Conservation (phyloP, 768 basidiomycete species). For the Hemileccinum impolitum region DNA sequence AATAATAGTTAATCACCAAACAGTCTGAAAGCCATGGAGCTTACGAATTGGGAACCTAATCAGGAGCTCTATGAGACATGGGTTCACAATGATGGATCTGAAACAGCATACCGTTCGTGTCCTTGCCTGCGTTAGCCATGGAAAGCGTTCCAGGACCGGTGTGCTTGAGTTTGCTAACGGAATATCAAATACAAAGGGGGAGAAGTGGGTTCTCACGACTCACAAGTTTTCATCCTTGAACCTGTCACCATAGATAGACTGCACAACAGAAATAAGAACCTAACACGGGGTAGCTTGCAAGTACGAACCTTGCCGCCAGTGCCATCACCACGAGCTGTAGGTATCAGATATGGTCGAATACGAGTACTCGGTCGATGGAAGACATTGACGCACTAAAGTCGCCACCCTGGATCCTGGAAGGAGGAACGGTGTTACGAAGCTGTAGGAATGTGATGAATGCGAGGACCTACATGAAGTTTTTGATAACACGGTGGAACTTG, state of each 20-base stretch:
- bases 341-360: constrained; percentile 11
- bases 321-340: constrained; percentile 74
- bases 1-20: constrained; percentile 1
- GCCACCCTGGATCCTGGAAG: constrained; percentile 90
- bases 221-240: constrained; percentile 98
- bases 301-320: constrained; percentile 79
- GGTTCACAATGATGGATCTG: not conserved
- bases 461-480: constrained; percentile 75
- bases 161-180: constrained; percentile 87
- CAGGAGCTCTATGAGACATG: constrained; percentile 3
- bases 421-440: not conserved
- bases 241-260: constrained; percentile 88
- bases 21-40: constrained; percentile 22
- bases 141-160: constrained; percentile 83
- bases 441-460: not conserved
- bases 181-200: not conserved
- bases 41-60: constrained; percentile 82
- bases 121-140: constrained; percentile 92
- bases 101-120: constrained; percentile 74
- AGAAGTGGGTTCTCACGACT: constrained; percentile 20
- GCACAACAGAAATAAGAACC: constrained; percentile 1
- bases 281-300: not conserved
- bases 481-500: constrained; percentile 95
- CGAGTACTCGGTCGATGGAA: constrained; percentile 12
- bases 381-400: constrained; percentile 80